These are phyloP conservation scores for Colletotrichum tabaci DNA, from an alignment of 2,329 filamentous ascomycete genomes.

Conservation along the genomic window DNA sequence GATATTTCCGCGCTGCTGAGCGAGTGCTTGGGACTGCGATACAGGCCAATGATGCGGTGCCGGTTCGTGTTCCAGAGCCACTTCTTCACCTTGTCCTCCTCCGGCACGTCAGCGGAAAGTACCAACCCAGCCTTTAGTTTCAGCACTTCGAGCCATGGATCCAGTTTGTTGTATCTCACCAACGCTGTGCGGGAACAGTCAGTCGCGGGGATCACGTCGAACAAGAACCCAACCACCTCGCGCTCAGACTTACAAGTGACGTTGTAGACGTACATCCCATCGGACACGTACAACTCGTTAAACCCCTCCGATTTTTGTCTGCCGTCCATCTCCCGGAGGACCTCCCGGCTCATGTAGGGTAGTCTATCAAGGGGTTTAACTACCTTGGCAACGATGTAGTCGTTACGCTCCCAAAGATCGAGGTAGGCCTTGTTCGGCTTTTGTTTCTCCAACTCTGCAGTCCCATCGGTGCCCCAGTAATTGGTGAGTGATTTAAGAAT, in stretches of 20 bases:
- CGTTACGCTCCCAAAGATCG: background rate
- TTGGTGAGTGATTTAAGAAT: background rate
- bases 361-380: background rate
- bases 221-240: background rate
- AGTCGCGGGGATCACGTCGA: background rate
- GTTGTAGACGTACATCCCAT: constrained; percentile 8
- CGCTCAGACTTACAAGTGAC: constrained; percentile 13
- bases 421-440: background rate
- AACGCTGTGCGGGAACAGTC: background rate
- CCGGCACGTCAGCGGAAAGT: background rate
- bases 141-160: background rate
- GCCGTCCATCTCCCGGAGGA: constrained; percentile 1
- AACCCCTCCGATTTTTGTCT: background rate
- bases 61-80: background rate
- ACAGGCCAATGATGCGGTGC: background rate
- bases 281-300: constrained; percentile 4
- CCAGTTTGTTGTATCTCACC: background rate
- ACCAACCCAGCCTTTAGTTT: background rate
- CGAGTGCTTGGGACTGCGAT: background rate
- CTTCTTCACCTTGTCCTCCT: background rate
- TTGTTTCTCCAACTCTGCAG: background rate
- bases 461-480: constrained; percentile 5
- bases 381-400: background rate
- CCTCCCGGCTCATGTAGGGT: background rate
- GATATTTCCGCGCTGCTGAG: background rate